A percentile compares a stretch with the other conserved stretches of the same genome.
Evolutionary conservation across 2,329 filamentous ascomycete species (phyloP).

Genomic region (Fusarium praegraminearum): DNA sequence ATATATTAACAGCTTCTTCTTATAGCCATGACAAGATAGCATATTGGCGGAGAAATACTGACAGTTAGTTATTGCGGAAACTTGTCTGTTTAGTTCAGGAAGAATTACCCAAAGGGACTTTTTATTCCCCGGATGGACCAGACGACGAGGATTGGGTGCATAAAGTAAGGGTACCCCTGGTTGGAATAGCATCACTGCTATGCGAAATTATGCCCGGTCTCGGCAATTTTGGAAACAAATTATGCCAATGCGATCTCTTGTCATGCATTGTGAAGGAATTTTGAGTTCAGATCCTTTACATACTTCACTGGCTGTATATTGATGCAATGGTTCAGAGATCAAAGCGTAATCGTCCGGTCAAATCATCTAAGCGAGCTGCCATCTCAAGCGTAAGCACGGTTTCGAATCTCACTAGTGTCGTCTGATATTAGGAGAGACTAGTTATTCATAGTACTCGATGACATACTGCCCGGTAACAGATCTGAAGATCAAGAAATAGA

Average conservation of each 20-base stretch:
- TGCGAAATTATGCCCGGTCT: slow-evolving; percentile 19
- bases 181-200: slow-evolving; percentile 10
- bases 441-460: neutral
- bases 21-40: neutral
- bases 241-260: slow-evolving; percentile 4
- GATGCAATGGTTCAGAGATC: neutral
- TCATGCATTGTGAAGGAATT: neutral
- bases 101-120: slow-evolving; percentile 5
- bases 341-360: neutral
- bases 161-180: slow-evolving; percentile 28
- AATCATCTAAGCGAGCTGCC: slow-evolving; percentile 12
- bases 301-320: neutral
- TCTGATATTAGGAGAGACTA: slow-evolving; percentile 1
- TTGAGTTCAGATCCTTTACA: neutral
- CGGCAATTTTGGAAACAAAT: slow-evolving; percentile 11
- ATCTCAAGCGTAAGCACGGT: slow-evolving; percentile 18
- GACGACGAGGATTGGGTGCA: slow-evolving; percentile 9
- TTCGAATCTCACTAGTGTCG: slow-evolving; percentile 20
- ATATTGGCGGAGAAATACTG: slow-evolving; percentile 21
- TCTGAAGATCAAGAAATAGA: slow-evolving; percentile 22
- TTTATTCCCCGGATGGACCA: slow-evolving; percentile 17
- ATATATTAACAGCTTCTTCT: slow-evolving; percentile 13
- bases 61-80: neutral
- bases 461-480: neutral
- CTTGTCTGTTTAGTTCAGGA: slow-evolving; percentile 17